Conservation (phyloP, 371 early-diverging fungal species). For the Antonospora locustae region DNA sequence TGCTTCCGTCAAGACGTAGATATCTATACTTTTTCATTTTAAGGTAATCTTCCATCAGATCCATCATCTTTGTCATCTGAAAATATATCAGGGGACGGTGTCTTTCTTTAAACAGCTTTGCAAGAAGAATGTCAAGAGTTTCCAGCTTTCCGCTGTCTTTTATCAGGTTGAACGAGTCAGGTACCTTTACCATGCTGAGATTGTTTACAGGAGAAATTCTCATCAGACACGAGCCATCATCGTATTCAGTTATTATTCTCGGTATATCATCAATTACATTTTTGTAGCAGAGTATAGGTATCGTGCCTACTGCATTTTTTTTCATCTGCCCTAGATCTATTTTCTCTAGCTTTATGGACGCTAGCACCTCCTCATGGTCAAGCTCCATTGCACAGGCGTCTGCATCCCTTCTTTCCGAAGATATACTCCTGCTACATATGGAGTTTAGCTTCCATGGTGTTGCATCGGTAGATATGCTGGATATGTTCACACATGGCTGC, state of each 20-base stretch:
- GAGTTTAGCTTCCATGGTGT: no score
- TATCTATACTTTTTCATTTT: constrained; percentile 55
- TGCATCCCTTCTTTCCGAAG: no score
- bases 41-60: constrained; percentile 65
- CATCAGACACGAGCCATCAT: background rate
- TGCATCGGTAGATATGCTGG: no score
- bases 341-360: no score
- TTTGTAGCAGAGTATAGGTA: no score
- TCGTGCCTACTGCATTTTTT: no score
- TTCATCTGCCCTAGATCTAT: no score
- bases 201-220: background rate
- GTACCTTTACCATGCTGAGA: constrained; percentile 38
- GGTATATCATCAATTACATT: background rate
- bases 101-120: constrained; percentile 68
- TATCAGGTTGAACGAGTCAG: constrained; percentile 66
- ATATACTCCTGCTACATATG: no score
- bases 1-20: constrained; percentile 82
- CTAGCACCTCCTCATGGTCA: no score
- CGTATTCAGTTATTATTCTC: background rate
- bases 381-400: no score
- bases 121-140: constrained; percentile 68
- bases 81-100: constrained; percentile 86
- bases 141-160: constrained; percentile 80
- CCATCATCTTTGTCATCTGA: constrained; percentile 96
- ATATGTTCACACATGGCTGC: no score